Conservation (phyloP, 202 grass and related monocot genomes). For the Cymbopogon flexuosus region DNA sequence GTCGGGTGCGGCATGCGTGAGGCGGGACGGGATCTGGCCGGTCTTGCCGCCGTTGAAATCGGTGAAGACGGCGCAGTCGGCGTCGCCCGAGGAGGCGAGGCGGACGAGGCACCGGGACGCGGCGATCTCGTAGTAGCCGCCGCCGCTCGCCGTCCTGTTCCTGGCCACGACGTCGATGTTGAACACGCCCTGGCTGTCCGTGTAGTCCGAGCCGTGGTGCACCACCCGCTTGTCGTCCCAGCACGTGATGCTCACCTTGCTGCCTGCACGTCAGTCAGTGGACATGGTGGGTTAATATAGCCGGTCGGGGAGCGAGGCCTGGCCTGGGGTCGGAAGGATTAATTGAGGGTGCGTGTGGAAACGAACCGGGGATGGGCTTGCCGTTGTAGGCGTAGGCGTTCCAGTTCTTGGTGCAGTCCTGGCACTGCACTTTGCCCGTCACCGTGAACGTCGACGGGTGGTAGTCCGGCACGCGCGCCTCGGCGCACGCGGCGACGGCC, state of each 20-base stretch:
- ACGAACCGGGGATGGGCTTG: slow-evolving; percentile 44
- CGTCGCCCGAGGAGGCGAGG: slow-evolving; percentile 46
- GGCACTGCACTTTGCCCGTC: slow-evolving; percentile 62
- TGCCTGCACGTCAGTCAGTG: slow-evolving; percentile 12
- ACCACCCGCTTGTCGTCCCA: slow-evolving; percentile 33
- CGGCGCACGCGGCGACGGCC: background rate
- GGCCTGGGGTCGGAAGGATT: no score
- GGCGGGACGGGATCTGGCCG: slow-evolving; percentile 43
- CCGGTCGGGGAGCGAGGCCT: no score
- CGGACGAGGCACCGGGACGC: slow-evolving; percentile 42
- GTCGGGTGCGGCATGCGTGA: slow-evolving; percentile 10
- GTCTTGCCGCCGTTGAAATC: slow-evolving; percentile 56
- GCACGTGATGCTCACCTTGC: slow-evolving; percentile 59
- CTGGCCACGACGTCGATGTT: slow-evolving; percentile 37
- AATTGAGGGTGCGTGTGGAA: no score
- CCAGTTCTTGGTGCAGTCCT: slow-evolving; percentile 84
- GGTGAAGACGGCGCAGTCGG: slow-evolving; percentile 54
- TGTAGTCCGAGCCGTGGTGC: slow-evolving; percentile 41
- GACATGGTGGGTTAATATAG: background rate
- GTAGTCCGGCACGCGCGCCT: slow-evolving; percentile 1
- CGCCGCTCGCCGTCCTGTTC: background rate
- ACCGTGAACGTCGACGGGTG: slow-evolving; percentile 42
- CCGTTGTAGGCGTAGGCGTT: slow-evolving; percentile 56
- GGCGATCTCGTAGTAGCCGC: background rate
- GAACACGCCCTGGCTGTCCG: slow-evolving; percentile 53